Evolutionary conservation across 176 grass and related monocot genomes (phyloP).

Genomic region (Pontederia crassipes): DNA sequence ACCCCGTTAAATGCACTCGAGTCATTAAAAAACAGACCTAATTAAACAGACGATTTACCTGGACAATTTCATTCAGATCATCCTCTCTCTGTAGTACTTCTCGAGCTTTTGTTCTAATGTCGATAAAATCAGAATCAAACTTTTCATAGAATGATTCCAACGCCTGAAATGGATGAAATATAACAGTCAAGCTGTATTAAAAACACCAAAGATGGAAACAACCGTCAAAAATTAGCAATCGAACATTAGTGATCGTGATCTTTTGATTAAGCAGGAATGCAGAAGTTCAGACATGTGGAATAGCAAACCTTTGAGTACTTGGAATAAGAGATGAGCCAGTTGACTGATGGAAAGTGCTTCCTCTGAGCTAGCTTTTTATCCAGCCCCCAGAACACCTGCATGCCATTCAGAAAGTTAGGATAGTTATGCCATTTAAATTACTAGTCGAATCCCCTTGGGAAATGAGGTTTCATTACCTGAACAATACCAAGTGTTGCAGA

Average conservation of each 20-base stretch:
- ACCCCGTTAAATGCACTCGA: too few species aligned
- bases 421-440: constrained; percentile 2
- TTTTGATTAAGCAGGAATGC: too few species aligned
- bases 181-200: neutral
- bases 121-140: constrained; percentile 73
- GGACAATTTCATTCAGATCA: constrained; percentile 92
- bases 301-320: constrained; percentile 77
- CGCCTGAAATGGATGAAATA: constrained; percentile 32
- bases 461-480: constrained; percentile 40
- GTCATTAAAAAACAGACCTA: too few species aligned
- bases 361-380: constrained; percentile 99
- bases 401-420: constrained; percentile 8
- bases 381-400: constrained; percentile 96
- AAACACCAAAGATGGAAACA: neutral
- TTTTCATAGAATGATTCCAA: constrained; percentile 71
- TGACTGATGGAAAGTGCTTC: constrained; percentile 99
- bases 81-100: constrained; percentile 87
- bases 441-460: neutral
- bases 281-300: neutral
- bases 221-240: too few species aligned
- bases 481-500: constrained; percentile 98
- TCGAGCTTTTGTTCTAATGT: constrained; percentile 91
- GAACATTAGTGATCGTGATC: too few species aligned
- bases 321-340: constrained; percentile 99
- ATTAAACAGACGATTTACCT: constrained; percentile 36